Percentiles rank a stretch among this genome's conserved stretches.
Conservation (phyloP, 2,329 filamentous ascomycete genomes). For the Colletotrichum aenigma region DNA sequence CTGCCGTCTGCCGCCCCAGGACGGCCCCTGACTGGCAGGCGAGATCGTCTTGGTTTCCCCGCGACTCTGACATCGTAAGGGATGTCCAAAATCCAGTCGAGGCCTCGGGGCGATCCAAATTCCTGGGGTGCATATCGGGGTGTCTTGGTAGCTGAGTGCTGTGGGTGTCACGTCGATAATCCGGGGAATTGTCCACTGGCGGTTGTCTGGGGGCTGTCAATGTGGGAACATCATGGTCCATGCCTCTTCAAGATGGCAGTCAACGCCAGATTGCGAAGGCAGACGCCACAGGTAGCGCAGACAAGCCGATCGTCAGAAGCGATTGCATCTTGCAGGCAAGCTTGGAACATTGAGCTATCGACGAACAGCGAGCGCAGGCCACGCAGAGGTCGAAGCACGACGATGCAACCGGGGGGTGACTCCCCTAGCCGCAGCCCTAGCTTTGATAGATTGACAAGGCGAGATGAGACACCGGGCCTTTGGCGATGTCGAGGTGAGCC, state of each 20-base stretch:
- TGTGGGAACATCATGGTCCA: neutral
- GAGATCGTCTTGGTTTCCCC: neutral
- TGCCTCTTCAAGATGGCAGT: neutral
- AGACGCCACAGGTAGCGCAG: neutral
- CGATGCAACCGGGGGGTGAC: neutral
- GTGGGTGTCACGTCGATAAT: neutral
- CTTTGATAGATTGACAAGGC: neutral
- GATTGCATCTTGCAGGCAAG: neutral
- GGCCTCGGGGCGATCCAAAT: neutral
- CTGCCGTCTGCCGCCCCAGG: neutral
- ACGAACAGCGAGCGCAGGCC: neutral
- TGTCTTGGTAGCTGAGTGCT: neutral
- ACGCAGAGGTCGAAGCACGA: neutral
- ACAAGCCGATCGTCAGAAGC: neutral
- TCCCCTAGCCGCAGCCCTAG: neutral
- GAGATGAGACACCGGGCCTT: neutral
- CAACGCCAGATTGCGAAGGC: neutral
- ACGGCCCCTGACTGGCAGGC: neutral
- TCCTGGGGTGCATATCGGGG: constrained; percentile 9
- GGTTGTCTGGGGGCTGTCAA: neutral
- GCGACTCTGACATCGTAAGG: neutral
- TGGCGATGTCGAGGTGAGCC: neutral
- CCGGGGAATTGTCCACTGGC: neutral
- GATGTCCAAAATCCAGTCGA: neutral
- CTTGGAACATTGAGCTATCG: neutral